A percentile compares a stretch with the other conserved stretches of the same genome.
Evolutionary conservation across 768 basidiomycete genomes (phyloP).

Genomic region (Mrakia gelida): DNA sequence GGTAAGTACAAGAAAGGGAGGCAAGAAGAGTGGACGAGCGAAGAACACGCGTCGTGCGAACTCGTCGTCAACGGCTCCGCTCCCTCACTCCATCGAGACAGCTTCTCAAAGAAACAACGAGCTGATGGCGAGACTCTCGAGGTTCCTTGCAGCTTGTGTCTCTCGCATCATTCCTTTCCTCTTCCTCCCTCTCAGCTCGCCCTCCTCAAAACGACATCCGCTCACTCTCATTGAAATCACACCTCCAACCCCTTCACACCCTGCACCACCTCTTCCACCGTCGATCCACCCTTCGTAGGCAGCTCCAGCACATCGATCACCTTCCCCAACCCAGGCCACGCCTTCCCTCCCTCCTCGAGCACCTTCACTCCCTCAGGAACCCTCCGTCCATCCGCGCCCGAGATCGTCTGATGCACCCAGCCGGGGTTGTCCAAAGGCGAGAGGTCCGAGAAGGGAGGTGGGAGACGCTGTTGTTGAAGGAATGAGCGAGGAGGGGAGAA

Average conservation of each 20-base stretch:
- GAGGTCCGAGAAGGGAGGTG: slow-evolving; percentile 62
- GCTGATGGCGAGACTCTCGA: too few species aligned
- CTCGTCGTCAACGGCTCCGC: too few species aligned
- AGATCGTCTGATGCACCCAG: slow-evolving; percentile 54
- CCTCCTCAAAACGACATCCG: too few species aligned
- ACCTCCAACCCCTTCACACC: neutral
- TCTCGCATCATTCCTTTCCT: too few species aligned
- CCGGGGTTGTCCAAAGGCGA: slow-evolving; percentile 81
- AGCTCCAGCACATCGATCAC: slow-evolving; percentile 53
- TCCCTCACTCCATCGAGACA: too few species aligned
- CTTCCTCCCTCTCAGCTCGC: too few species aligned
- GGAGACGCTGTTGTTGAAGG: slow-evolving; percentile 53
- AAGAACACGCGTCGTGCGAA: too few species aligned
- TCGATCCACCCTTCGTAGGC: neutral
- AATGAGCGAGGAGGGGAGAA: neutral
- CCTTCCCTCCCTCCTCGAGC: slow-evolving; percentile 52
- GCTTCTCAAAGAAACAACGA: too few species aligned
- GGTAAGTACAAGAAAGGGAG: too few species aligned
- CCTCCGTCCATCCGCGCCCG: slow-evolving; percentile 48
- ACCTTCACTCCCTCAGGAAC: slow-evolving; percentile 53
- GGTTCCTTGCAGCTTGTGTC: too few species aligned
- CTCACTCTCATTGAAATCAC: neutral
- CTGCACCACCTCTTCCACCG: neutral
- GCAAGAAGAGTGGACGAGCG: too few species aligned
- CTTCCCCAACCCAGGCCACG: slow-evolving; percentile 78